These are phyloP conservation scores for Hippophae rhamnoides DNA, from an alignment of 306 rosid species.

Conservation along the genomic window DNA sequence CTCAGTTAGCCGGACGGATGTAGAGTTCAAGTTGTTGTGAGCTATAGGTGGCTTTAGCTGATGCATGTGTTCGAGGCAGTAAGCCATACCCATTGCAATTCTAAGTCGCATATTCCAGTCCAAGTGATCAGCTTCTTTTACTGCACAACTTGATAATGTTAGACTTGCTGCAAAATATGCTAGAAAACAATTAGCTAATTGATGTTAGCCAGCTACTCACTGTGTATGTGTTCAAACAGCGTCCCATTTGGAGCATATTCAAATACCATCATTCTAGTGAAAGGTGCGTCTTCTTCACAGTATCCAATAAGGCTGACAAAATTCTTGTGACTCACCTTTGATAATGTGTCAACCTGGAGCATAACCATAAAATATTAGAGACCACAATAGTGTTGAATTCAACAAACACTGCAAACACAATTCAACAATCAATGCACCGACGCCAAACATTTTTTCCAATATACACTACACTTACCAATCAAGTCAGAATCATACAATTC, in stretches of 20 bases:
- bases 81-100: constrained; percentile 72
- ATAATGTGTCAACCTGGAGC: constrained; percentile 62
- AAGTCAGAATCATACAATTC: no score
- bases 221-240: constrained; percentile 82
- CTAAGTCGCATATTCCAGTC: constrained; percentile 82
- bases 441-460: no score
- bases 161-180: constrained; percentile 1
- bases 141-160: constrained; percentile 30
- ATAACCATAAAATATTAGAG: constrained; percentile 23
- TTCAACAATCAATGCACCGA: no score
- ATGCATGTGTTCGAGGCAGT: constrained; percentile 80
- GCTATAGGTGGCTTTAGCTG: constrained; percentile 51
- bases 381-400: no score
- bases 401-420: no score
- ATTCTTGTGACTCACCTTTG: constrained; percentile 92
- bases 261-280: constrained; percentile 87
- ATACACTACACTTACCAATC: no score
- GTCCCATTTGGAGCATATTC: constrained; percentile 96
- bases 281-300: constrained; percentile 85
- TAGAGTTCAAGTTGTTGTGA: constrained; percentile 52
- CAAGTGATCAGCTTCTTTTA: constrained; percentile 87
- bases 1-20: constrained; percentile 56
- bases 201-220: constrained; percentile 36
- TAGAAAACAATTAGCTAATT: no score
- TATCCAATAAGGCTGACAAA: constrained; percentile 79